Evolutionary conservation across 2,329 filamentous ascomycete genomes (phyloP).

Genomic region (Pseudocercospora ulei): DNA sequence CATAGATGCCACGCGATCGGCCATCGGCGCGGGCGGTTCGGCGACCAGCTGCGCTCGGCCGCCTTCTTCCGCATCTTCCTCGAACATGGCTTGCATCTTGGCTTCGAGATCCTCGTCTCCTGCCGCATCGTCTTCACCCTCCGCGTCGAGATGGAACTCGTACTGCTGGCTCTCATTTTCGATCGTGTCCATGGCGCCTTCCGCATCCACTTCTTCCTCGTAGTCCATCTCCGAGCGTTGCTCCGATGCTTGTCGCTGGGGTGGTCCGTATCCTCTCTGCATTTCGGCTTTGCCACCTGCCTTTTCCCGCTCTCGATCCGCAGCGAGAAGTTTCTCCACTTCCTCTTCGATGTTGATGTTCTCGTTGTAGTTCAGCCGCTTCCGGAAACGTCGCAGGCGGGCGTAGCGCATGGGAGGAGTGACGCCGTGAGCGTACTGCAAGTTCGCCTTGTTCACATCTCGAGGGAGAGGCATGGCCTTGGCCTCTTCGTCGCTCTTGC

Average conservation of each 20-base stretch:
- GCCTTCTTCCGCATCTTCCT: conserved; percentile 30
- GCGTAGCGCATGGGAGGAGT: conserved; percentile 83
- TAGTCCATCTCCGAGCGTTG: conserved; percentile 31
- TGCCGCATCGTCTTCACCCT: conserved; percentile 33
- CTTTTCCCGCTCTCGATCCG: conserved; percentile 51
- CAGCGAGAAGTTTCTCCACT: conserved; percentile 61
- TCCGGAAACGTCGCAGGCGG: conserved; percentile 70
- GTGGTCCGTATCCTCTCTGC: conserved; percentile 10
- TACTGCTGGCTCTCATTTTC: conserved; percentile 35
- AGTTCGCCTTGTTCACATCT: conserved; percentile 58
- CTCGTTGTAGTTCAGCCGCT: conserved; percentile 69
- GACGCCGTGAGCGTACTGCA: conserved; percentile 72
- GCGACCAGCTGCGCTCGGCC: conserved; percentile 25
- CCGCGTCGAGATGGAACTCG: conserved; percentile 34
- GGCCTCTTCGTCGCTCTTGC: conserved; percentile 48
- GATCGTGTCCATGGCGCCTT: conserved; percentile 30
- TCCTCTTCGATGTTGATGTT: conserved; percentile 76
- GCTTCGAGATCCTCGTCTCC: conserved; percentile 31
- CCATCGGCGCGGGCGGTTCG: conserved; percentile 27
- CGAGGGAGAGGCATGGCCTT: conserved; percentile 53
- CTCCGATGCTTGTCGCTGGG: conserved; percentile 6
- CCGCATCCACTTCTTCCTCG: conserved; percentile 38
- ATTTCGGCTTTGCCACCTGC: conserved; percentile 42
- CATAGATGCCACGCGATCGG: conserved; percentile 26
- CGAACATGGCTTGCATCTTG: conserved; percentile 34